These are phyloP conservation scores for Saccharomyces hybrid DNA, from an alignment of 1,139 yeast genomes.

Conservation along the genomic window DNA sequence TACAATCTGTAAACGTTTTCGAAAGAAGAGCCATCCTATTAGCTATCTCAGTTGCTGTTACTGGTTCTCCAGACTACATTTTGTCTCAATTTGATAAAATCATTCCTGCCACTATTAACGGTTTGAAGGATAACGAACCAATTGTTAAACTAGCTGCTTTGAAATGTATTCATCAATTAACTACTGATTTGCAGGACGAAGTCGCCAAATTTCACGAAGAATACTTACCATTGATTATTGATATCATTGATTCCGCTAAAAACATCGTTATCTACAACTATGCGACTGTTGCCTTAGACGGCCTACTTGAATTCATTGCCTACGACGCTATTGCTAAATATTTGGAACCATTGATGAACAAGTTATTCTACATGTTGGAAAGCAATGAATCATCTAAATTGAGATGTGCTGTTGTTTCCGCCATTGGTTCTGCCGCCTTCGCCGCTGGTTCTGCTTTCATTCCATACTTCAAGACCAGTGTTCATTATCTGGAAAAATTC, in stretches of 20 bases:
- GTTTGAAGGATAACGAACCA: conserved; percentile 67
- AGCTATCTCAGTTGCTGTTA: conserved; percentile 73
- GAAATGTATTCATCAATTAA: conserved; percentile 68
- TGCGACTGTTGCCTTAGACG: conserved; percentile 87
- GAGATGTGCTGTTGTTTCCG: conserved; percentile 85
- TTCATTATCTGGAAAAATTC: conserved; percentile 74
- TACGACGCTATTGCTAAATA: conserved; percentile 77
- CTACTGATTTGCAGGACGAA: conserved; percentile 76
- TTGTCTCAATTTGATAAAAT: conserved; percentile 67
- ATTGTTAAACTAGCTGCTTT: conserved; percentile 82
- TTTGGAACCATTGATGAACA: conserved; percentile 83
- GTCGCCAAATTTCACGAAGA: conserved; percentile 77
- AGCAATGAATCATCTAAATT: conserved; percentile 53
- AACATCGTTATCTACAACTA: conserved; percentile 80
- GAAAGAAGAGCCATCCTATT: conserved; percentile 85
- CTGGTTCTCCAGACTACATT: conserved; percentile 92
- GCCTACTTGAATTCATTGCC: conserved; percentile 83
- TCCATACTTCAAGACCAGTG: conserved; percentile 79
- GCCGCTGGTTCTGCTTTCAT: conserved; percentile 84
- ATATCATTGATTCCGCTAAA: conserved; percentile 78
- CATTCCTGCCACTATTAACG: conserved; percentile 63
- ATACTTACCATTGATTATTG: conserved; percentile 78
- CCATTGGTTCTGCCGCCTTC: conserved; percentile 94
- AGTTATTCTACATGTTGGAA: conserved; percentile 74
- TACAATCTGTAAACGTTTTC: conserved; percentile 56